Conservation (phyloP, 306 rosid species). For the Geum urbanum region DNA sequence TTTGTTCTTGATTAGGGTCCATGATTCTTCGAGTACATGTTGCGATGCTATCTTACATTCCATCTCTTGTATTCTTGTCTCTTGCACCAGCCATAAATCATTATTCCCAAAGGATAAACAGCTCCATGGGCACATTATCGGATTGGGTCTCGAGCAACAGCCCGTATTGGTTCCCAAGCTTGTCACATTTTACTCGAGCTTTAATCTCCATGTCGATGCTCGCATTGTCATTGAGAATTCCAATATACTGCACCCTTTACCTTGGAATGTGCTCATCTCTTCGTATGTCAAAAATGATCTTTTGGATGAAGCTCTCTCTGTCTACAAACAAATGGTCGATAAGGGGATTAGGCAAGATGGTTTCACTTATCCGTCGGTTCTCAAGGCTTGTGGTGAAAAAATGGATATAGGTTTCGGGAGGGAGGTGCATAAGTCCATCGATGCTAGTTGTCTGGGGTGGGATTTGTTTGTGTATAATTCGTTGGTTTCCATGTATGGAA, state of each 20-base stretch:
- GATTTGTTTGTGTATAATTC: constrained; percentile 72
- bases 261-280: constrained; percentile 73
- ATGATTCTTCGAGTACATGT: constrained; percentile 32
- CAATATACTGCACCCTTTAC: constrained; percentile 45
- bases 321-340: constrained; percentile 59
- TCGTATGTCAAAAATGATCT: constrained; percentile 50
- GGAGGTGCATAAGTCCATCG: constrained; percentile 59
- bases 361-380: constrained; percentile 66
- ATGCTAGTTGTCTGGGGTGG: constrained; percentile 40
- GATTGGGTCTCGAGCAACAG: constrained; percentile 53
- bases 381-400: constrained; percentile 77
- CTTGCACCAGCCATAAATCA: constrained; percentile 44
- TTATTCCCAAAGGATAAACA: constrained; percentile 56
- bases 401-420: constrained; percentile 44
- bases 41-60: constrained; percentile 40
- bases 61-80: constrained; percentile 48
- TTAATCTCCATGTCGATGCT: constrained; percentile 49
- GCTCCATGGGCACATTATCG: constrained; percentile 57
- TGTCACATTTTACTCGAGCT: constrained; percentile 45
- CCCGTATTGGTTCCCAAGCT: constrained; percentile 58
- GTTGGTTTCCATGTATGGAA: constrained; percentile 68
- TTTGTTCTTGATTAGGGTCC: constrained; percentile 41
- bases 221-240: constrained; percentile 41
- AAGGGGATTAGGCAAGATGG: constrained; percentile 57
- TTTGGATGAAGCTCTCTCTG: constrained; percentile 45